Evolutionary conservation across 1,139 yeast species (phyloP).

Genomic region (Yamadazyma mexicana): DNA sequence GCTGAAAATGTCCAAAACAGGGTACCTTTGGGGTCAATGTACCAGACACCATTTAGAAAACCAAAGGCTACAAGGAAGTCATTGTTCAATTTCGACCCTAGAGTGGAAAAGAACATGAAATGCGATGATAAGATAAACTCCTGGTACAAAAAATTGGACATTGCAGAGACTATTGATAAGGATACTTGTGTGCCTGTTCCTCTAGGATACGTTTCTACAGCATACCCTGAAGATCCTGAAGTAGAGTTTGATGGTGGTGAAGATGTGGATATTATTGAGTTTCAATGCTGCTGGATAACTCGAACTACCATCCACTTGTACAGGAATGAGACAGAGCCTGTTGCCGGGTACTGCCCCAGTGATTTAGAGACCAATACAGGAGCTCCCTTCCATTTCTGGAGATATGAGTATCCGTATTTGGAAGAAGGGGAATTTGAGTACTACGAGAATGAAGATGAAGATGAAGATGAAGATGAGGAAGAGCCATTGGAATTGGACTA

Average conservation of each 20-base stretch:
- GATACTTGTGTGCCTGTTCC: conserved; percentile 39
- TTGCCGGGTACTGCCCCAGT: neutral
- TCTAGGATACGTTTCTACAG: conserved; percentile 44
- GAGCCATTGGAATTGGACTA: neutral
- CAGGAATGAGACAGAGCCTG: neutral
- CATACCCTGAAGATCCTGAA: conserved; percentile 21
- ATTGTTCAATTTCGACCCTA: conserved; percentile 48
- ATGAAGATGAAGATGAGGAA: conserved; percentile 22
- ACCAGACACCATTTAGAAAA: neutral
- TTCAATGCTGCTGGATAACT: conserved; percentile 54
- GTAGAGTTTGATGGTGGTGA: conserved; percentile 19
- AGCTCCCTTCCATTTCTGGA: neutral
- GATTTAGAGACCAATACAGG: too few relatives aligned
- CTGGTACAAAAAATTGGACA: conserved; percentile 49
- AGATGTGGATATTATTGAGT: conserved; percentile 45
- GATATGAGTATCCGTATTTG: too few relatives aligned
- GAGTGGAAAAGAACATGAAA: conserved; percentile 58
- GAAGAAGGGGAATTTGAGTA: too few relatives aligned
- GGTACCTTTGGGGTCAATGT: neutral
- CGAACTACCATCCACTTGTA: conserved; percentile 19
- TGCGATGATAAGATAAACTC: conserved; percentile 58
- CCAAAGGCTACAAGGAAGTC: too few relatives aligned
- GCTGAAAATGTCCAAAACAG: neutral
- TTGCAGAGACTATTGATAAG: neutral
- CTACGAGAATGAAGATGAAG: too few relatives aligned